These are phyloP conservation scores for Yarrowia deformans DNA, from an alignment of 805 yeast genomes.

Conservation along the genomic window DNA sequence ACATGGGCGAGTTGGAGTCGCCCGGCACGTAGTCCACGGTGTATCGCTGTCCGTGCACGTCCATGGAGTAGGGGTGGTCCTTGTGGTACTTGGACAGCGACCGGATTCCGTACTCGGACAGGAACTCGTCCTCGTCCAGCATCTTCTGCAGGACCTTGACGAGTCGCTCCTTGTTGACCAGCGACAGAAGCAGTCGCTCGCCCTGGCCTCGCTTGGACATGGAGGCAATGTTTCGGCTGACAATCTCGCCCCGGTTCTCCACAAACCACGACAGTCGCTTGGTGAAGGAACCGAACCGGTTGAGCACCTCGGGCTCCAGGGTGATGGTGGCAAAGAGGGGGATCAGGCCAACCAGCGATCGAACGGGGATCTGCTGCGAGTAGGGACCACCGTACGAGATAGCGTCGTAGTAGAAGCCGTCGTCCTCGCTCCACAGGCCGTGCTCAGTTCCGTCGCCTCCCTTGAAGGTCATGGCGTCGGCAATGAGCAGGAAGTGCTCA, in stretches of 20 bases:
- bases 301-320: constrained; percentile 80
- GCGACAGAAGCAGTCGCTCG: constrained; percentile 76
- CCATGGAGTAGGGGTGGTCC: constrained; percentile 82
- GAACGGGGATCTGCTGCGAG: constrained; percentile 74
- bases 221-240: constrained; percentile 84
- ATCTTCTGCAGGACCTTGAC: constrained; percentile 75
- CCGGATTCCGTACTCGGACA: constrained; percentile 84
- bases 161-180: constrained; percentile 82
- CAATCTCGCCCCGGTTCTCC: constrained; percentile 69
- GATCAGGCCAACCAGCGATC: constrained; percentile 89
- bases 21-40: constrained; percentile 81
- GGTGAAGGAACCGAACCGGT: constrained; percentile 80
- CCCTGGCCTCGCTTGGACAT: constrained; percentile 82
- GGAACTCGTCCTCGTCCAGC: constrained; percentile 86
- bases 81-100: constrained; percentile 87
- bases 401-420: constrained; percentile 88
- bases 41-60: constrained; percentile 76
- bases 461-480: constrained; percentile 88
- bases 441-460: constrained; percentile 58
- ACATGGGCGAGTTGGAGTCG: constrained; percentile 89
- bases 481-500: constrained; percentile 88
- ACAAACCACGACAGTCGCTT: constrained; percentile 85
- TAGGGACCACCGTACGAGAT: constrained; percentile 79
- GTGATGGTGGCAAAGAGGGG: constrained; percentile 91
- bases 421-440: constrained; percentile 89